Evolutionary conservation across 345 rosid species (phyloP), one percentile per base, ranked within the genome.

Genomic region (Eucalyptus melliodora): DNA sequence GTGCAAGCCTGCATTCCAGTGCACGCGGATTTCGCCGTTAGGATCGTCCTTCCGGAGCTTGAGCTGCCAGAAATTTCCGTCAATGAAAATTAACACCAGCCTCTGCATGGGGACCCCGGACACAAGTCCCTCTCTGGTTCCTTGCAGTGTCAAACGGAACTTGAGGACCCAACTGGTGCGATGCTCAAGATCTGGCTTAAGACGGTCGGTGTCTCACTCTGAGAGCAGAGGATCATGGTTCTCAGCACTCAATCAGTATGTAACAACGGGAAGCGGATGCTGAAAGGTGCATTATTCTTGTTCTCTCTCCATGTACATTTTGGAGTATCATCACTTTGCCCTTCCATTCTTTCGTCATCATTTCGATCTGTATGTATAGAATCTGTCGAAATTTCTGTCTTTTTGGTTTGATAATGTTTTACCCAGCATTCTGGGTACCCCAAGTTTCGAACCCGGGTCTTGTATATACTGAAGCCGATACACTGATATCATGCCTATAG

Each of bases 151-250:
- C 16, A 93, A 91, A 89, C 90, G 91, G 50, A 90, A 92, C 90
- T 82, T 91, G 55, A 90, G 86, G 16, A 90, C 91, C 80, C 92
- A 93, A 87, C 89, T 94, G 86, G 94, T 92, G 23, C 89, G 93
- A 81, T 95, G 93, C 85, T 94, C 95, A 42, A 91, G 98, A 88
- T 91, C 95, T 8, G 93, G 96, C 86, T 91, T 95, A 55, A 91
- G 97, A 88, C 92, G 93, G 26, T 92, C 97, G 0, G 89, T 92
- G 55, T 94, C 98, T 1, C 92, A 92, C 60, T 80, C 91, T 0
- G 97, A 93, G 89, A 91, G 94, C 14, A 90, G 95, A 89, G 94
- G 94, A 87, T 95, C 98, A 59, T 96, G 98, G 99, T 94, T 97
- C 87, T 93, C 97, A 21, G 93, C 96, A 5, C 90, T 96, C 89